phyloP scores from a whole-genome alignment of 2,329 filamentous ascomycete genomes.

The Colletotrichum spinosum region DNA sequence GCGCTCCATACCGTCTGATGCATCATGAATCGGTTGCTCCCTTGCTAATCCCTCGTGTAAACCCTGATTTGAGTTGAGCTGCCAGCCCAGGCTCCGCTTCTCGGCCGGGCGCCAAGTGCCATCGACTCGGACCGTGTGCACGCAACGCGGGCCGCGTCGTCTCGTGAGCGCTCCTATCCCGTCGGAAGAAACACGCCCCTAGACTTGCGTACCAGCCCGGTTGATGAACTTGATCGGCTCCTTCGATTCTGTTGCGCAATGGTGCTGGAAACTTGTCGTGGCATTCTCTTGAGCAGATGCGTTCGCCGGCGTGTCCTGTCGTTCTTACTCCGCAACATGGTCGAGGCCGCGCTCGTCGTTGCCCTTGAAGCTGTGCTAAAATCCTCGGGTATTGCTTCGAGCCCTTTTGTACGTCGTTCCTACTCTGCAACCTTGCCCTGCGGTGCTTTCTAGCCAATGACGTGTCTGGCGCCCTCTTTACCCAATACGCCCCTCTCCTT shows the following conservation, averaged over 20 bases:
- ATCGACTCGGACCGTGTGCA: background rate
- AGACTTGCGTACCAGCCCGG: slow-evolving; percentile 8
- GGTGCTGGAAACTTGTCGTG: too few species aligned
- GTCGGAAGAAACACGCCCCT: background rate
- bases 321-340: slow-evolving; percentile 1
- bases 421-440: slow-evolving; percentile 18
- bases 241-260: too few species aligned
- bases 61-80: slow-evolving; percentile 9
- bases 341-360: background rate
- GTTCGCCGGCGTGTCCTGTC: slow-evolving; percentile 10
- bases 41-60: slow-evolving; percentile 3
- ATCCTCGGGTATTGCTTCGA: slow-evolving; percentile 32
- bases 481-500: slow-evolving; percentile 93
- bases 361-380: slow-evolving; percentile 13
- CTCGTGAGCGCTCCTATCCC: background rate
- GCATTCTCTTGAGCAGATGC: background rate
- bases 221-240: background rate
- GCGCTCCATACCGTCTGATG: slow-evolving; percentile 19
- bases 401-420: slow-evolving; percentile 24
- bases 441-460: slow-evolving; percentile 68
- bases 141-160: background rate
- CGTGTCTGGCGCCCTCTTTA: slow-evolving; percentile 90
- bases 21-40: slow-evolving; percentile 20
- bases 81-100: background rate
- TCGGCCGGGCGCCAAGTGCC: background rate